A percentile compares a stretch with the other conserved stretches of the same genome.
Conservation (phyloP, 352 stramenopile genomes). For the Globisporangium irregulare region DNA sequence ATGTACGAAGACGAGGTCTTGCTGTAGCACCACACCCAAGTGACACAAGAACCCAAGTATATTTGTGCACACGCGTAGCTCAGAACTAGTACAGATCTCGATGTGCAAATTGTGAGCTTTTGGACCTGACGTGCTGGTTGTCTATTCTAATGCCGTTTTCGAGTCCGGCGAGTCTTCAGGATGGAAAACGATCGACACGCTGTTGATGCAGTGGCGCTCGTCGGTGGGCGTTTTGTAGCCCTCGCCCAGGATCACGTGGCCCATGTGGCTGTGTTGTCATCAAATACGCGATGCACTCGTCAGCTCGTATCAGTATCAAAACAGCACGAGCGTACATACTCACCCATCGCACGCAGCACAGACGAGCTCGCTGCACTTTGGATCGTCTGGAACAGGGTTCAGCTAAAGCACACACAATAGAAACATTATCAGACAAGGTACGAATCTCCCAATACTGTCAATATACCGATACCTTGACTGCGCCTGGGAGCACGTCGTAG, state of each 20-base stretch:
- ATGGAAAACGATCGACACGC: conserved; percentile 84
- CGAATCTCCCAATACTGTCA: too few relatives aligned
- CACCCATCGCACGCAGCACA: conserved; percentile 85
- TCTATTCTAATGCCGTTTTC: neutral
- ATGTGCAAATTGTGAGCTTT: neutral
- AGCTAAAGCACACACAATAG: conserved; percentile 26
- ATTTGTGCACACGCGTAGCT: neutral
- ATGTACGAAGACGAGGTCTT: conserved; percentile 53
- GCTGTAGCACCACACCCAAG: conserved; percentile 1
- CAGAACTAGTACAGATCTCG: neutral
- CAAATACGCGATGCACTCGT: neutral
- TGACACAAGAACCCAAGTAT: neutral
- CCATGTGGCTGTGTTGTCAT: conserved; percentile 65
- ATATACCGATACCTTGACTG: conserved; percentile 55
- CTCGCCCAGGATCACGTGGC: conserved; percentile 89
- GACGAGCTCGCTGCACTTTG: conserved; percentile 78
- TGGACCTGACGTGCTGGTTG: neutral
- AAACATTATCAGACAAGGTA: neutral
- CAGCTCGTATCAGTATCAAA: neutral
- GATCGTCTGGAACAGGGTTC: conserved; percentile 58
- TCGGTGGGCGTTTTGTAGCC: conserved; percentile 85
- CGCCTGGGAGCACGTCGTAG: conserved; percentile 85
- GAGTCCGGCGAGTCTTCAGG: conserved; percentile 11
- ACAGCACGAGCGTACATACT: neutral
- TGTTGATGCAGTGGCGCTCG: conserved; percentile 91